phyloP scores from a whole-genome alignment of 2,329 filamentous ascomycete species.

The Epichloe hybrida region DNA sequence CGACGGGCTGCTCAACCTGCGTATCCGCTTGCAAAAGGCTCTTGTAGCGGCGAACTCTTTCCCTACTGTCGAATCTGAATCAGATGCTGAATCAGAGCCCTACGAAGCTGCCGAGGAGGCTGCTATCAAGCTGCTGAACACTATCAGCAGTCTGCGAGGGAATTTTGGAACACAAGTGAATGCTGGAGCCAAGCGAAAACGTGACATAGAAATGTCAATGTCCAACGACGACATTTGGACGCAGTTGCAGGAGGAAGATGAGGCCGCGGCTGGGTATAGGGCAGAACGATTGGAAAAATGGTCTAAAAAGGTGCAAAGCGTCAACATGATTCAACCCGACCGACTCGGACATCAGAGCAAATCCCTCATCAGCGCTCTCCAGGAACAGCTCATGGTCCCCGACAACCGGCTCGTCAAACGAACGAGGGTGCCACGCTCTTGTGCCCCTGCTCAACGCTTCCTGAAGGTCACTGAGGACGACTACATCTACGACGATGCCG shows the following conservation, averaged over 20 bases:
- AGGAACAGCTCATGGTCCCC: slow-evolving; percentile 51
- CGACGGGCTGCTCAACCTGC: slow-evolving; percentile 75
- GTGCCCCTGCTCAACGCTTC: slow-evolving; percentile 55
- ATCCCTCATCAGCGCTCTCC: slow-evolving; percentile 50
- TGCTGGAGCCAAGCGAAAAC: slow-evolving; percentile 49
- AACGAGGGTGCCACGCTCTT: slow-evolving; percentile 60
- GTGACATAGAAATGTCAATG: slow-evolving; percentile 37
- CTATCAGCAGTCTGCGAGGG: slow-evolving; percentile 56
- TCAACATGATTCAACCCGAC: slow-evolving; percentile 24
- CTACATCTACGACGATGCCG: slow-evolving; percentile 77
- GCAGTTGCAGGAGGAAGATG: slow-evolving; percentile 53
- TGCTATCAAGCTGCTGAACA: slow-evolving; percentile 72
- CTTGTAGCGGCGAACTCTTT: slow-evolving; percentile 72
- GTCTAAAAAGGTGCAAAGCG: slow-evolving; percentile 54
- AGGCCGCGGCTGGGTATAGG: slow-evolving; percentile 43
- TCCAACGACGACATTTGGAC: slow-evolving; percentile 58
- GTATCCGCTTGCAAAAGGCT: slow-evolving; percentile 88
- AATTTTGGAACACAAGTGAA: slow-evolving; percentile 39
- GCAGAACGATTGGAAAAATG: slow-evolving; percentile 74
- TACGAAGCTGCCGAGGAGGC: slow-evolving; percentile 73
- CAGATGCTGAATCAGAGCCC: slow-evolving; percentile 30
- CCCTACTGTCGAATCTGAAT: slow-evolving; percentile 27
- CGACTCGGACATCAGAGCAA: slow-evolving; percentile 18
- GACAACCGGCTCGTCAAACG: slow-evolving; percentile 53
- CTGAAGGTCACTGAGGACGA: slow-evolving; percentile 42